phyloP scores from a whole-genome alignment of 257 asterid species.

The Solanum peruvianum region DNA sequence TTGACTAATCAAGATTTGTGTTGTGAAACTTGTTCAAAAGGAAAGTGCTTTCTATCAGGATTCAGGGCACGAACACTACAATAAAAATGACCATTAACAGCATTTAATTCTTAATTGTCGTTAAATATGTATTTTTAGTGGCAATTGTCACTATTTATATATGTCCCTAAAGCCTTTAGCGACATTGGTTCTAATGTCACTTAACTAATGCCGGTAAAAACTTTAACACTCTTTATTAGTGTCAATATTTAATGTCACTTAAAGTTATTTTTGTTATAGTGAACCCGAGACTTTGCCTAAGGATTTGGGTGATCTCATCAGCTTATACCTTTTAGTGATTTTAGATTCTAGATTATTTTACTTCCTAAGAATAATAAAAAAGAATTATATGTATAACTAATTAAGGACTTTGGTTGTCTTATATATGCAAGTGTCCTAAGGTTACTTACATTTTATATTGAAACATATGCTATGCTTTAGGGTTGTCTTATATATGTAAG shows the following conservation, averaged over 20 bases:
- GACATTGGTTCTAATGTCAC: too few relatives aligned
- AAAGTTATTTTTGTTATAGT: too few relatives aligned
- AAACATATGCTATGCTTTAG: background rate
- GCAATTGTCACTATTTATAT: too few relatives aligned
- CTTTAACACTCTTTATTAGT: too few relatives aligned
- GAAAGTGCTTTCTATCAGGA: background rate
- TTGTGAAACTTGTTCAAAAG: background rate
- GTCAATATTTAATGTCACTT: too few relatives aligned
- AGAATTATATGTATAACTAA: background rate
- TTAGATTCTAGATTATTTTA: background rate
- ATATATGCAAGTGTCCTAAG: background rate
- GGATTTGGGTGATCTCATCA: background rate
- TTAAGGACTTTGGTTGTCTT: background rate
- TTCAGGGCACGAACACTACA: too few relatives aligned
- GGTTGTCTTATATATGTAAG: background rate
- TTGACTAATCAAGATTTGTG: background rate
- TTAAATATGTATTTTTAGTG: too few relatives aligned
- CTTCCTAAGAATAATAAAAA: background rate
- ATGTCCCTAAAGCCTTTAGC: too few relatives aligned
- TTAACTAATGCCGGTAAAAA: too few relatives aligned
- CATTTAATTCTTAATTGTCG: too few relatives aligned
- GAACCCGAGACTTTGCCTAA: background rate
- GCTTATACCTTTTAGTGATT: background rate
- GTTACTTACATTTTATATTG: background rate
- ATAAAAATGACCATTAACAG: too few relatives aligned